Evolutionary conservation across 805 yeast genomes (phyloP).

Genomic region (Lachancea cidri): DNA sequence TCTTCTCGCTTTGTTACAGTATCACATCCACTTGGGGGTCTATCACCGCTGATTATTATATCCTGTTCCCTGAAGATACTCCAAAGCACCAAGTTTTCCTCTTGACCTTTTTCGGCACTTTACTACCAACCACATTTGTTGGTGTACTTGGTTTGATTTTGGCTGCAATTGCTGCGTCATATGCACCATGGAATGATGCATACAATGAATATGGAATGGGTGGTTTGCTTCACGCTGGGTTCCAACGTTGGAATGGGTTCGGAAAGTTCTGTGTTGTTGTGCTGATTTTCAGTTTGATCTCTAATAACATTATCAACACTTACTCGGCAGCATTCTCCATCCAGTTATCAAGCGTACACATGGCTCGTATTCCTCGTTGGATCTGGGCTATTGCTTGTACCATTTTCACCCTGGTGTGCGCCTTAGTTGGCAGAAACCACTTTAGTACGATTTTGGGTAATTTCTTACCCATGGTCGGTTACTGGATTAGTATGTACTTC

Average conservation of each 20-base stretch:
- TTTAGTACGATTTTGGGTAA: constrained; percentile 71
- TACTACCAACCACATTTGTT: constrained; percentile 69
- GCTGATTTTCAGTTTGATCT: constrained; percentile 66
- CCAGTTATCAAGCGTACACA: constrained; percentile 52
- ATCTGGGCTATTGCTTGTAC: constrained; percentile 62
- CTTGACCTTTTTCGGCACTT: constrained; percentile 61
- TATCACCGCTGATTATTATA: constrained; percentile 77
- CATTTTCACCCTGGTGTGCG: constrained; percentile 58
- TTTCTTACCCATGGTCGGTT: constrained; percentile 86
- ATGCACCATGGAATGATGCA: constrained; percentile 51
- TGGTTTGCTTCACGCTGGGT: constrained; percentile 62
- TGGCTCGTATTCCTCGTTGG: constrained; percentile 73
- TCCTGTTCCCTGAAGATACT: constrained; percentile 70
- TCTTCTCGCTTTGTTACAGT: constrained; percentile 68
- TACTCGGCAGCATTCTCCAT: constrained; percentile 79
- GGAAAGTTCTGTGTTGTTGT: constrained; percentile 73
- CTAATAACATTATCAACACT: constrained; percentile 76
- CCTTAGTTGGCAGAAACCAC: constrained; percentile 70
- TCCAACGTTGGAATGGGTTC: constrained; percentile 64
- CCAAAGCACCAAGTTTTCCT: constrained; percentile 49
- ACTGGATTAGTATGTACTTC: constrained; percentile 82
- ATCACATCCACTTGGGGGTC: constrained; percentile 89
- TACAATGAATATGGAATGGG: constrained; percentile 65
- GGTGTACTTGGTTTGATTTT: constrained; percentile 69
- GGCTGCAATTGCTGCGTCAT: constrained; percentile 58